Percentiles rank a stretch among this genome's conserved stretches.
Conservation (phyloP, 2,329 filamentous ascomycete genomes). For the Aspergillus calidoustus region DNA sequence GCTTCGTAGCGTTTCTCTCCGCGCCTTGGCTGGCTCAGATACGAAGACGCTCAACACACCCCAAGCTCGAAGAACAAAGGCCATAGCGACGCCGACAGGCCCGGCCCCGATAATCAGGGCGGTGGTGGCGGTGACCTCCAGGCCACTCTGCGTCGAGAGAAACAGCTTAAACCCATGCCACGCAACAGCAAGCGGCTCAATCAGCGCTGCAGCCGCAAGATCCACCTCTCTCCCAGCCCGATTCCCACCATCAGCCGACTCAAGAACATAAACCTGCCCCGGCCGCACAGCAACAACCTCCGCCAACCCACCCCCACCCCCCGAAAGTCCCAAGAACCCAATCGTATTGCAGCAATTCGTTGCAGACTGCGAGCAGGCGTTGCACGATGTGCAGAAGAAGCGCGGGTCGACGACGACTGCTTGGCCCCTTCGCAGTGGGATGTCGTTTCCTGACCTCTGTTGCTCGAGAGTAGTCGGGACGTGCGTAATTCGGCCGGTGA, state of each 20-base stretch:
- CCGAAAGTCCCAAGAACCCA: slow-evolving; percentile 21
- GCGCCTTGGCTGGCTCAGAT: slow-evolving; percentile 8
- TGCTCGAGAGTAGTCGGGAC: background rate
- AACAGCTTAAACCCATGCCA: slow-evolving; percentile 17
- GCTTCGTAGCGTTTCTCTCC: slow-evolving; percentile 4
- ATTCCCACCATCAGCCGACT: background rate
- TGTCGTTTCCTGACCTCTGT: background rate
- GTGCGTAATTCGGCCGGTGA: slow-evolving; percentile 16
- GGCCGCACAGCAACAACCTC: slow-evolving; percentile 15
- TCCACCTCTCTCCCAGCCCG: background rate
- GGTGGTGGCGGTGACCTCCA: background rate
- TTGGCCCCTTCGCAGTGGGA: slow-evolving; percentile 8
- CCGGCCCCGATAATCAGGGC: slow-evolving; percentile 13
- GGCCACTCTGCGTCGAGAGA: background rate
- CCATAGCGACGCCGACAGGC: slow-evolving; percentile 13
- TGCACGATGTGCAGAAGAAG: slow-evolving; percentile 17
- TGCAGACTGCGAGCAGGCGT: slow-evolving; percentile 4
- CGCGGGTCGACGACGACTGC: slow-evolving; percentile 21
- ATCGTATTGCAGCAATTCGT: slow-evolving; percentile 19
- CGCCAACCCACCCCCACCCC: slow-evolving; percentile 18
- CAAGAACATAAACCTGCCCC: slow-evolving; percentile 8
- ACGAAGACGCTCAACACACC: slow-evolving; percentile 15
- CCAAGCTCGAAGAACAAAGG: slow-evolving; percentile 9
- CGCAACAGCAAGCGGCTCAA: slow-evolving; percentile 20
- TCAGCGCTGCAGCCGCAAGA: slow-evolving; percentile 17